Percentiles rank a stretch among this genome's conserved stretches.
Evolutionary conservation across 345 rosid genomes (phyloP).

Genomic region (Gossypium anomalum): DNA sequence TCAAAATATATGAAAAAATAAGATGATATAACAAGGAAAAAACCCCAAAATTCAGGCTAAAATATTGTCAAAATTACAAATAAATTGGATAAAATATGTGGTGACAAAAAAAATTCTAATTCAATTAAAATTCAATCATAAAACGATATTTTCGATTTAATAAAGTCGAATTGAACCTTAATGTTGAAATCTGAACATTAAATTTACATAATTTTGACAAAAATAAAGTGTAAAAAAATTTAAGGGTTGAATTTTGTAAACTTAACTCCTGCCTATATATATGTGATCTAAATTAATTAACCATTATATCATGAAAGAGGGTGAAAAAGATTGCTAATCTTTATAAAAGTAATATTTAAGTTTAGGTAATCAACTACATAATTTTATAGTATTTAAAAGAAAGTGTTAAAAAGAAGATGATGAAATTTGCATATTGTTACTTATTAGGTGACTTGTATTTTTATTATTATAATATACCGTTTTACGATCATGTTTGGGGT

Average conservation of each 20-base stretch:
- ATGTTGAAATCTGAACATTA: too few relatives aligned
- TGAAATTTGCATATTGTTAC: neutral
- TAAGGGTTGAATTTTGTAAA: neutral
- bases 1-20: neutral
- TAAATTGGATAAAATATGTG: neutral
- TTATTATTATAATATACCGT: fast-evolving
- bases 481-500: too few relatives aligned
- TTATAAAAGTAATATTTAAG: neutral
- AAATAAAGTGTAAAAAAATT: neutral
- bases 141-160: too few relatives aligned
- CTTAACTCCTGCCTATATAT: too few relatives aligned
- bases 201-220: too few relatives aligned
- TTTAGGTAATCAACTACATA: neutral
- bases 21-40: neutral
- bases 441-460: neutral
- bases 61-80: neutral
- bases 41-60: neutral
- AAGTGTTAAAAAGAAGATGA: neutral
- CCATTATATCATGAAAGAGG: too few relatives aligned
- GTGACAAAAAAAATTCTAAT: neutral
- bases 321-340: neutral
- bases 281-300: too few relatives aligned
- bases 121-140: too few relatives aligned
- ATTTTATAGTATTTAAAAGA: neutral
- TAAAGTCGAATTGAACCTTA: too few relatives aligned